Base-by-base conservation (phyloP, 225 moss, liverwort and hornwort species). In the Bryoerythrophyllum caledonicum region DNA sequence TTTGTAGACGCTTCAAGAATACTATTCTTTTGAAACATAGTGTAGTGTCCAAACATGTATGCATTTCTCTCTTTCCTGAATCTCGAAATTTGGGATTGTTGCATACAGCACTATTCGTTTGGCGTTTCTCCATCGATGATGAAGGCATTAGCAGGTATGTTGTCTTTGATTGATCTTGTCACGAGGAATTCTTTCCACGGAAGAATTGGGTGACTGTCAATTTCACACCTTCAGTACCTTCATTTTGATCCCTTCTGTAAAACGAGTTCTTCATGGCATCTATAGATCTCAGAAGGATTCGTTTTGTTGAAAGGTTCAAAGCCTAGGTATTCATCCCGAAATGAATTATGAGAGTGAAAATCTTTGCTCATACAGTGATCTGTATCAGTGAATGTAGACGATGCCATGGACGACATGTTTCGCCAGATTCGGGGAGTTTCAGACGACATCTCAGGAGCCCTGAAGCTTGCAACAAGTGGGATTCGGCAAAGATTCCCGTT, bases 391-490 rank as follows among this genome's bases (percentile, higher is more conserved):
- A 97, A 94, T 88, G 87, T 97, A 76, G 97, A 97, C 76, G 94
- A 94, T 88, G 97, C 94, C n/a, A 61, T 94, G 59, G 97, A 97
- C 83, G 97, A 97, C 63, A 91, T 97, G 87, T 89, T 97, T 74
- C 94, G 97, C 64, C 94, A 97, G 73, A 86, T 97, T 74, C 94
- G 97, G 69, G 85, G 82, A 57, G 80, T 90, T 51, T 82, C 93
- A 26, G 93, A 90, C 56, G 84, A 76, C 60, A 90, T 93, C 51
- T 86, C 89, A 56, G 91, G 82, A 48, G 83, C 79, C 7, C 63
- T 91, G 79, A 89, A 81, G 60, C 66, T 79, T 65, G 80, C 92
- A 52, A 77, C 85, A 30, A 81, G 79, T 55, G 94, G 94, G 41
- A 80, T 80, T 51, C 85, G 84, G 46, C 89, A 90, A 72, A 75